A percentile compares a stretch with the other conserved stretches of the same genome.
Evolutionary conservation across 2,329 filamentous ascomycete species (phyloP).

Genomic region (Apiospora malaysiana): DNA sequence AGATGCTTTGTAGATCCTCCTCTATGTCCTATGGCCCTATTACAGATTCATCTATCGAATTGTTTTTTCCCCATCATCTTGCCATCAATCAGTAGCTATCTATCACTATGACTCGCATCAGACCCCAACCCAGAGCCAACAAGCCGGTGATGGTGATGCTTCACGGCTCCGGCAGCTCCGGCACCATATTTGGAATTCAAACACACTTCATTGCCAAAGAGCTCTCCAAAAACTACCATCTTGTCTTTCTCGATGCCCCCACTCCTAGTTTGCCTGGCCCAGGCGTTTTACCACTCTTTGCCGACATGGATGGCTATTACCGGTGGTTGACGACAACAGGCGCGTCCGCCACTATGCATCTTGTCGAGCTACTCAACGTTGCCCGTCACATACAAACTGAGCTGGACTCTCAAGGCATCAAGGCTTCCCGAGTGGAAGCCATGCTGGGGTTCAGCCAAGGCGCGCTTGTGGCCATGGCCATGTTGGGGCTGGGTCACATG

Average conservation of each 20-base stretch:
- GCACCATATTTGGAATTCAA: neutral
- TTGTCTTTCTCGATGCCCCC: slow-evolving; percentile 13
- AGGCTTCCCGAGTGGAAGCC: neutral
- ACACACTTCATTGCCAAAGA: slow-evolving; percentile 5
- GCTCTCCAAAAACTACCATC: neutral
- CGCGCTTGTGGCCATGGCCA: neutral
- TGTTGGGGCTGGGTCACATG: neutral
- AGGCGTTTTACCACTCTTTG: neutral
- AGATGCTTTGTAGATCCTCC: neutral
- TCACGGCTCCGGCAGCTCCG: slow-evolving; percentile 1
- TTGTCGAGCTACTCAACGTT: slow-evolving; percentile 8
- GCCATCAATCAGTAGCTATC: neutral
- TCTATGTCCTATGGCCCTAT: too few species aligned
- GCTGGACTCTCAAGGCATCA: neutral
- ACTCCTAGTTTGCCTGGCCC: neutral
- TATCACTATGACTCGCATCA: neutral
- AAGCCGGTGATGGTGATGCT: slow-evolving; percentile 9
- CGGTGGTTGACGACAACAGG: neutral
- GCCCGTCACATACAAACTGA: neutral
- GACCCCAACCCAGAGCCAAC: neutral
- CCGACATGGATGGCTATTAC: slow-evolving; percentile 1
- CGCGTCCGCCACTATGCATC: neutral
- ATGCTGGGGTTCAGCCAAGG: slow-evolving; percentile 18
- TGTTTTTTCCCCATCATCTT: neutral
- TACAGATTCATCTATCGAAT: neutral